Percentiles rank a stretch among this genome's conserved stretches.
phyloP scores from a whole-genome alignment of 2,329 filamentous ascomycete species.

The Aspergillus versicolor region DNA sequence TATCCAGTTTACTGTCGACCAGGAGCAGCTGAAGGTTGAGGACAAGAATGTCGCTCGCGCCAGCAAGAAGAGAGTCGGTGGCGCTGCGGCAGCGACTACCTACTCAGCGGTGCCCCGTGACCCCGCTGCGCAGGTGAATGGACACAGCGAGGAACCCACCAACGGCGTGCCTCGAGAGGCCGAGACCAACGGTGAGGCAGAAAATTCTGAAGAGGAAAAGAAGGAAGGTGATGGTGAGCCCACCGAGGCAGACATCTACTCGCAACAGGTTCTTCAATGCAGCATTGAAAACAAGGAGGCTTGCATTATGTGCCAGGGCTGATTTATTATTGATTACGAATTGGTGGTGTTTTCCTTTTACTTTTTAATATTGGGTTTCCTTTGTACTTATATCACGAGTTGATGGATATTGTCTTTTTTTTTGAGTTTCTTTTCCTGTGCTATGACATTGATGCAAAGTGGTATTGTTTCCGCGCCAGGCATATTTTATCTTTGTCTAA shows the following conservation, averaged over 20 bases:
- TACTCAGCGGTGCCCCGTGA: constrained; percentile 65
- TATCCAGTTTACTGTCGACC: constrained; percentile 98
- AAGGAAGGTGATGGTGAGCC: constrained; percentile 68
- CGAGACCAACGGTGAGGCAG: constrained; percentile 14
- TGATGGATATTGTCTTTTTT: constrained; percentile 26
- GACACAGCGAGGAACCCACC: constrained; percentile 44
- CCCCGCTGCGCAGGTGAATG: constrained; percentile 63
- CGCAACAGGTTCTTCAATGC: constrained; percentile 85
- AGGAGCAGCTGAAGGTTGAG: constrained; percentile 84
- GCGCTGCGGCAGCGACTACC: constrained; percentile 57
- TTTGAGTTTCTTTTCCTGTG: constrained; percentile 1
- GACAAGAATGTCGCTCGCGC: constrained; percentile 74
- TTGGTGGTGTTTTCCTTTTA: background rate
- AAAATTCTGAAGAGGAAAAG: constrained; percentile 64
- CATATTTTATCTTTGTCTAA: constrained; percentile 2
- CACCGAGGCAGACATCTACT: constrained; percentile 90
- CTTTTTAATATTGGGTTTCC: constrained; percentile 14
- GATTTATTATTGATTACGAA: constrained; percentile 22
- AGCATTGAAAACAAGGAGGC: constrained; percentile 96
- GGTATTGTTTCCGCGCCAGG: constrained; percentile 9
- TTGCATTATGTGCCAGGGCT: constrained; percentile 98
- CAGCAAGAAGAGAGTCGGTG: constrained; percentile 69
- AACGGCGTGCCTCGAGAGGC: constrained; percentile 45
- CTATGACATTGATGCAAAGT: constrained; percentile 4
- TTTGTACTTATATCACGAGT: constrained; percentile 35